These are phyloP conservation scores for Daldinia loculata DNA, from an alignment of 495 filamentous ascomycete genomes.

Conservation along the genomic window DNA sequence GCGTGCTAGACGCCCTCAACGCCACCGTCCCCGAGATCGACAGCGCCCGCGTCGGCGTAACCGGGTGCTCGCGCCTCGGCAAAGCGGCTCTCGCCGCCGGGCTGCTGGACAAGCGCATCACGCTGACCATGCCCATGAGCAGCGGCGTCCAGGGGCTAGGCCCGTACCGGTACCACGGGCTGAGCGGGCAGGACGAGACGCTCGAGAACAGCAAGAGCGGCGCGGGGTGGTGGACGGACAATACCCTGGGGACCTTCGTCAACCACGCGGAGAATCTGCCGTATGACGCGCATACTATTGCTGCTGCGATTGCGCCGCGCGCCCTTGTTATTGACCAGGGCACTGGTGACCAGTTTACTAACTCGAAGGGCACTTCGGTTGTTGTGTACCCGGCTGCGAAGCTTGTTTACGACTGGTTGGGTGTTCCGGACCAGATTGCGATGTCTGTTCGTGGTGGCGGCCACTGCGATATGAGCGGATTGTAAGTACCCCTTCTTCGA, in stretches of 20 bases:
- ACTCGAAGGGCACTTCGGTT: conserved; percentile 60
- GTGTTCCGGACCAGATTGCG: conserved; percentile 56
- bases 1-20: conserved; percentile 61
- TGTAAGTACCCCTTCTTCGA: conserved; percentile 44
- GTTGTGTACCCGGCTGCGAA: conserved; percentile 62
- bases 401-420: conserved; percentile 62
- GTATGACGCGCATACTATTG: conserved; percentile 63
- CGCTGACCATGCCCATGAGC: conserved; percentile 65
- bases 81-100: conserved; percentile 62
- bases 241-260: conserved; percentile 57
- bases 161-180: conserved; percentile 60
- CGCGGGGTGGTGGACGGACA: conserved; percentile 62
- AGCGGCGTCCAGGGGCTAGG: conserved; percentile 62
- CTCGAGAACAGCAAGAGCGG: conserved; percentile 65
- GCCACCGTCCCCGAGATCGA: conserved; percentile 60
- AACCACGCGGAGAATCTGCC: conserved; percentile 59
- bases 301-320: conserved; percentile 61
- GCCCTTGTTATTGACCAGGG: conserved; percentile 62
- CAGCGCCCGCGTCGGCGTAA: conserved; percentile 57
- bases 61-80: conserved; percentile 61
- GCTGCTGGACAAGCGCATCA: conserved; percentile 61
- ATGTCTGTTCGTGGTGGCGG: conserved; percentile 60
- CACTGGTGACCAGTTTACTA: conserved; percentile 57
- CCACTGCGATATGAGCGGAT: conserved; percentile 61
- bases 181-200: conserved; percentile 63